Conservation (phyloP, 75 land plant genomes). For the Adiantum capillusveneris region DNA sequence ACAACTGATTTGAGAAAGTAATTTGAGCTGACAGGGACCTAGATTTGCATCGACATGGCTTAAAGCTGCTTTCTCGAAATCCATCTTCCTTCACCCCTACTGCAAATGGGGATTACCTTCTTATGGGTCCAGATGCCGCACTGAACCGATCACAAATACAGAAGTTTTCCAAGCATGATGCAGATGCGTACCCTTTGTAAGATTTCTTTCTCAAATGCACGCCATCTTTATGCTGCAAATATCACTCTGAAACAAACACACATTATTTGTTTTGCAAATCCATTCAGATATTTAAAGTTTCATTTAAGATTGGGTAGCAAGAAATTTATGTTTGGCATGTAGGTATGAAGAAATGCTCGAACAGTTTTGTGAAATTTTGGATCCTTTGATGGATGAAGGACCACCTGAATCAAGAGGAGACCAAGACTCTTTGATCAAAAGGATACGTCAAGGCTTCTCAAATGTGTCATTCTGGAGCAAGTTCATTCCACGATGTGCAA, state of each 20-base stretch:
- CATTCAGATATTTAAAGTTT: background rate
- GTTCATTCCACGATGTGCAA: constrained; percentile 10
- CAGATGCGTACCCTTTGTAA: constrained; percentile 61
- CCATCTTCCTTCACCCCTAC: constrained; percentile 91
- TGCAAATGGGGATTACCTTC: constrained; percentile 69
- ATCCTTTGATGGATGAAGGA: constrained; percentile 64
- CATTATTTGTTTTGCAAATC: no score
- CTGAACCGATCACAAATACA: constrained; percentile 61
- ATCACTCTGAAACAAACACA: no score
- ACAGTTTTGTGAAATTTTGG: constrained; percentile 65
- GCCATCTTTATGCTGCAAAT: background rate
- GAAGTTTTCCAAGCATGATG: constrained; percentile 76
- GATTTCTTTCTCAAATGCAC: background rate
- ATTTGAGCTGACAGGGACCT: no score
- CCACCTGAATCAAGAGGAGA: constrained; percentile 51
- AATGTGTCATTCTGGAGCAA: constrained; percentile 9
- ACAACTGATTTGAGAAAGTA: no score
- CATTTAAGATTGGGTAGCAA: background rate
- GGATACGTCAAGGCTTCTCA: no score
- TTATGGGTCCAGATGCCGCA: constrained; percentile 60
- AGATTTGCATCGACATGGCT: constrained; percentile 72
- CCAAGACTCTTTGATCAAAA: constrained; percentile 6
- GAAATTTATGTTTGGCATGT: background rate
- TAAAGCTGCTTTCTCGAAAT: constrained; percentile 71
- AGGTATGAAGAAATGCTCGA: constrained; percentile 76